Conservation (phyloP, 139 green algal species). For the Mesostigma viride region DNA sequence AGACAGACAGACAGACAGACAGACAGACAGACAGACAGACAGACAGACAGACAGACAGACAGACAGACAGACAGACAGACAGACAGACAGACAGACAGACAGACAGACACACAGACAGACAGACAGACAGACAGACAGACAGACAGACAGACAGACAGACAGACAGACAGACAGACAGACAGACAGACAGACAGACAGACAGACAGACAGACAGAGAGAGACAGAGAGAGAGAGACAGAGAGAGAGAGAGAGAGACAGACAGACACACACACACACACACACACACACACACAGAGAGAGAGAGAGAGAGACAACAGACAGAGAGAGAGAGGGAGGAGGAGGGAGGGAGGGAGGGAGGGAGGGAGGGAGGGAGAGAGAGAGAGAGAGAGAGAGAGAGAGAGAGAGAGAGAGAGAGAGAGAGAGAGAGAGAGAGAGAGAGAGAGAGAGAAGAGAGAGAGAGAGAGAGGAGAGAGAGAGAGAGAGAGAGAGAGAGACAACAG, state of each 20-base stretch:
- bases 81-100: not conserved
- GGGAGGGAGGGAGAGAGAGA: not conserved
- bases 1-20: not conserved
- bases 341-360: not conserved
- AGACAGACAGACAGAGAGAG: not conserved
- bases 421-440: conserved; percentile 5
- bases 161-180: not conserved
- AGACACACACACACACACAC: not conserved
- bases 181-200: not conserved
- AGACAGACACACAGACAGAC: not conserved
- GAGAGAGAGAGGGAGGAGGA: not conserved
- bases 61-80: not conserved
- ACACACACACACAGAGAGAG: not conserved
- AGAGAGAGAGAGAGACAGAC: conserved; percentile 2
- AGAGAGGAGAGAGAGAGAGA: conserved; percentile 3
- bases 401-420: conserved; percentile 5
- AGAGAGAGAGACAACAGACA: not conserved
- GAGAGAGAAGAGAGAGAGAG: not conserved
- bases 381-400: conserved; percentile 5
- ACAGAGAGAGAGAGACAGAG: conserved; percentile 2
- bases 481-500: conserved; percentile 2
- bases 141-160: not conserved
- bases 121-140: not conserved
- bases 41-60: not conserved
- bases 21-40: not conserved